Percentiles rank a stretch among this genome's conserved stretches.
These are phyloP conservation scores for Paecilomyces sp. DNA, from an alignment of 2,329 filamentous ascomycete genomes.

Conservation along the genomic window DNA sequence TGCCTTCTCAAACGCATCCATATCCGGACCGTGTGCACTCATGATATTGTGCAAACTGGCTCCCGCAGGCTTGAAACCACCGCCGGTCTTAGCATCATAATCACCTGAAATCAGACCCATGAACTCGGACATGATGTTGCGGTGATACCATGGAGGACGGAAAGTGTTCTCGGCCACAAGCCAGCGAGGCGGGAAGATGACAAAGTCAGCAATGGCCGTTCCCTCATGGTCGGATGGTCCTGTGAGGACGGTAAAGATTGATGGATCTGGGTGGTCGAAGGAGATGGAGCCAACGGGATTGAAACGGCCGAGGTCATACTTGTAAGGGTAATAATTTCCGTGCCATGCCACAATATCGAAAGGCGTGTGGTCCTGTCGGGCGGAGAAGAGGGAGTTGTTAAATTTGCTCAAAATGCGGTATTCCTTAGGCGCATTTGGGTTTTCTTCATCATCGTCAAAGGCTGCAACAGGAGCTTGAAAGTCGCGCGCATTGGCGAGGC, in stretches of 20 bases:
- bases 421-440: constrained; percentile 33
- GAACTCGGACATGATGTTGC: constrained; percentile 60
- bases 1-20: constrained; percentile 49
- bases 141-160: constrained; percentile 57
- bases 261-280: constrained; percentile 71
- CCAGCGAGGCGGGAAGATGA: constrained; percentile 60
- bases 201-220: constrained; percentile 59
- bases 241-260: constrained; percentile 64
- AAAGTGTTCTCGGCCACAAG: constrained; percentile 55
- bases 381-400: constrained; percentile 59
- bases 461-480: constrained; percentile 66
- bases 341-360: constrained; percentile 79
- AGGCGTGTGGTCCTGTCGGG: constrained; percentile 61
- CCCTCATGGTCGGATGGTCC: constrained; percentile 51
- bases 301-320: constrained; percentile 74
- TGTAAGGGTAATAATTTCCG: constrained; percentile 72
- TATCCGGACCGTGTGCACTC: constrained; percentile 59
- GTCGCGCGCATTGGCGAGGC: constrained; percentile 67
- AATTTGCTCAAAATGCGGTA: constrained; percentile 59
- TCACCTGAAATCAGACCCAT: constrained; percentile 58
- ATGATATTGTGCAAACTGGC: constrained; percentile 64
- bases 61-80: constrained; percentile 54
- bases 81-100: constrained; percentile 53
- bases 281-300: constrained; percentile 66
- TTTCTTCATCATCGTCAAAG: constrained; percentile 54